A percentile compares a stretch with the other conserved stretches of the same genome.
Evolutionary conservation across 2,329 filamentous ascomycete genomes (phyloP).

Genomic region (Harringtonia lauricola): DNA sequence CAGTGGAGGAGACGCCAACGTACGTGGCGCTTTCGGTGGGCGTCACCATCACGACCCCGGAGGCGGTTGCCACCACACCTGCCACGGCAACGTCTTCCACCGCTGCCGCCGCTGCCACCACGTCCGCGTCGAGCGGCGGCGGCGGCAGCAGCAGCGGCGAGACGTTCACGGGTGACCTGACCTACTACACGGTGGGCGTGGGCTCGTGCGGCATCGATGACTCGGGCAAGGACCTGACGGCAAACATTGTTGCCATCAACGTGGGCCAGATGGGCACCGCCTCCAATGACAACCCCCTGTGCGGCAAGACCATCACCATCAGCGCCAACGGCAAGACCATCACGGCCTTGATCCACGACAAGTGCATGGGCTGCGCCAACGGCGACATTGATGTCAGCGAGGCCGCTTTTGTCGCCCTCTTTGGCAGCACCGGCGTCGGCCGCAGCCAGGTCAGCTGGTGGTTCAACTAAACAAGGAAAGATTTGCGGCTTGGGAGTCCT

Average conservation of each 20-base stretch:
- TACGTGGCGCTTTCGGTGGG: no score
- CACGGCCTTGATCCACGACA: slow-evolving; percentile 56
- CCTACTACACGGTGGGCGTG: slow-evolving; percentile 60
- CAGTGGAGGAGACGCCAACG: no score
- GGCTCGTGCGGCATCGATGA: slow-evolving; percentile 59
- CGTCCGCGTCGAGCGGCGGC: slow-evolving; percentile 13
- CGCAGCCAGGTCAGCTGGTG: slow-evolving; percentile 20
- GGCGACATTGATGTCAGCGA: slow-evolving; percentile 40
- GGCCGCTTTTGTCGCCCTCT: slow-evolving; percentile 37
- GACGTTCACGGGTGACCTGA: slow-evolving; percentile 52
- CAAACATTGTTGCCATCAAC: slow-evolving; percentile 61
- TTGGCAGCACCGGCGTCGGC: slow-evolving; percentile 23
- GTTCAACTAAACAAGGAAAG: slow-evolving; percentile 11
- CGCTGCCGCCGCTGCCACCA: slow-evolving; percentile 10
- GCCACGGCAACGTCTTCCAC: slow-evolving; percentile 6
- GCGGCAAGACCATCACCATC: slow-evolving; percentile 58
- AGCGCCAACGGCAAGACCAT: slow-evolving; percentile 40
- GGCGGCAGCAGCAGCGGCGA: slow-evolving; percentile 14
- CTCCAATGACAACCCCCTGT: slow-evolving; percentile 60
- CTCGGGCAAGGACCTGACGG: slow-evolving; percentile 37
- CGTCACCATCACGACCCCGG: background rate
- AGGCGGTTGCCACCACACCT: slow-evolving; percentile 1
- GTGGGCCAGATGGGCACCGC: slow-evolving; percentile 47
- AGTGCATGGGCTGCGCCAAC: slow-evolving; percentile 57
- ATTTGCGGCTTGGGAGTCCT: background rate